Base-by-base conservation (phyloP, 1,139 yeast genomes). In the Yamadazyma songkhlaensis region DNA sequence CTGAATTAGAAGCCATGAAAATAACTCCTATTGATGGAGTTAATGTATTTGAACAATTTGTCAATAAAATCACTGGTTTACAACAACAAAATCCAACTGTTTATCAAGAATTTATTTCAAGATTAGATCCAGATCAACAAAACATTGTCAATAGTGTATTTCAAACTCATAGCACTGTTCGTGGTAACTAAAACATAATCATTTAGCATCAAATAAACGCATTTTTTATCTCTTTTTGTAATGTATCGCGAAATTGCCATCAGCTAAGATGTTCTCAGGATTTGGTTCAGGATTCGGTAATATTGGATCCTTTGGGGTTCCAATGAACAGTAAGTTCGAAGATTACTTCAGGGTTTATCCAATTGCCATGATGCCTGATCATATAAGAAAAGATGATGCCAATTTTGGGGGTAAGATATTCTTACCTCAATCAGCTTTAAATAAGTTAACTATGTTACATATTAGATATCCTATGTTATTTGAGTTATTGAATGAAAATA, bases 341-440 rank as follows among this genome's bases (percentile, higher is more conserved):
- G 96, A 89, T 49, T 85, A 77, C 61, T 92, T 87, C 67, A 75
- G 98, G 54, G 86, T 96, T 54, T 92, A 89, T 57, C 97, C 97
- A 3, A 77, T 90, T 29, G 74, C 84, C 3, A 87, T 87, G 95
- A 86, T 88, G 92, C 86, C 95, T 4, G 95, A 88, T 45, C 67
- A 72, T 43, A 79, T 75, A 29, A 70, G 95, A 27, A 84, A 82
- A 50, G 92, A 84, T 43, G 88, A 81, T 46, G 84, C 95, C 42
- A 90, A 92, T 55, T 90, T 64, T 60, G 97, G 98, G n/a, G 99
- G 98, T 48, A 92, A 94, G 67, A 88, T 92, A 44, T 89, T 90
- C 47, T 62, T 92, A 41, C 99, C 99, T 4, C 94, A 96, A 15
- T 86, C 96, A 32, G 94, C 97, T 1, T 73, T 94, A 47, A 85